phyloP scores from a whole-genome alignment of 495 filamentous ascomycete species.

The Physcia stellaris region DNA sequence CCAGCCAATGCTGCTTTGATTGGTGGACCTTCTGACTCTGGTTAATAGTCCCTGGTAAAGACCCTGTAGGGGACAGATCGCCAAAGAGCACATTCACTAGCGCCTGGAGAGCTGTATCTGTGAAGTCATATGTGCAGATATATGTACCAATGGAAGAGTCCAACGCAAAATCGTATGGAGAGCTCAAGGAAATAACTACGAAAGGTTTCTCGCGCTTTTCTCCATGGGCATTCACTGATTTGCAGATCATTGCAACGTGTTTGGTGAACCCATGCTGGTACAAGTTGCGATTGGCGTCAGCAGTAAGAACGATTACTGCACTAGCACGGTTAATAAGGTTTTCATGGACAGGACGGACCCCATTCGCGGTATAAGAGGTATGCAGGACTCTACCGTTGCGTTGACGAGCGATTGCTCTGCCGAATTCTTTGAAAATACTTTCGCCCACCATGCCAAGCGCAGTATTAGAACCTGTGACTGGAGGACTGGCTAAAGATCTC shows the following conservation, averaged over 20 bases:
- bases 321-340: conserved; percentile 76
- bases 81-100: conserved; percentile 72
- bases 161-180: conserved; percentile 91
- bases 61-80: conserved; percentile 55
- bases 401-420: conserved; percentile 66
- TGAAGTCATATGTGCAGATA: conserved; percentile 88
- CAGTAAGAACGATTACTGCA: conserved; percentile 75
- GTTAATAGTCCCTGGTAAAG: conserved; percentile 59
- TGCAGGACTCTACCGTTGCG: conserved; percentile 71
- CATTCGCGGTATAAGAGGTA: conserved; percentile 84
- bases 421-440: conserved; percentile 73
- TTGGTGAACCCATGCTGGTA: conserved; percentile 89
- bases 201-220: conserved; percentile 51
- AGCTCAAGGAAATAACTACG: conserved; percentile 79
- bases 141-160: conserved; percentile 76
- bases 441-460: conserved; percentile 73
- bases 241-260: conserved; percentile 89
- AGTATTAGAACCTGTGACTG: conserved; percentile 40
- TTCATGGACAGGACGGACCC: conserved; percentile 77
- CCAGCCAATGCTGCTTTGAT: conserved; percentile 77
- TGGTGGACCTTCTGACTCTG: conserved; percentile 68
- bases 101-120: conserved; percentile 72
- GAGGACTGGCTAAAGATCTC: neutral
- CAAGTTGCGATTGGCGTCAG: conserved; percentile 78
- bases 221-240: conserved; percentile 42